These are phyloP conservation scores for Tetracentron sinense DNA, from an alignment of 164 flowering plant genomes.

Conservation along the genomic window DNA sequence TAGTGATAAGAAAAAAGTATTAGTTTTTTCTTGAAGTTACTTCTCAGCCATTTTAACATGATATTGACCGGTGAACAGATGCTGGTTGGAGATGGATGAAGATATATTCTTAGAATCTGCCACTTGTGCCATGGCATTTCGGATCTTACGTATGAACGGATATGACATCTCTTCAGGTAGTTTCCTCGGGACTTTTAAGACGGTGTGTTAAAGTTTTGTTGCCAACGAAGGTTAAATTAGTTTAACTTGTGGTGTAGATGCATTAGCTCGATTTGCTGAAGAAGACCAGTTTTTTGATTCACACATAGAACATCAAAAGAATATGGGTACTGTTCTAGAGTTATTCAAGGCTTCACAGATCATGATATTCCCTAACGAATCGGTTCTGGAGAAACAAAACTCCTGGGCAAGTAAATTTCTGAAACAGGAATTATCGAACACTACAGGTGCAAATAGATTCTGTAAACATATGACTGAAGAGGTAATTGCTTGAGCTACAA, in stretches of 20 bases:
- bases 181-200: neutral
- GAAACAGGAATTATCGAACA: constrained; percentile 20
- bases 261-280: constrained; percentile 30
- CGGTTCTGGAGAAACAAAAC: constrained; percentile 30
- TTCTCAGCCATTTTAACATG: neutral
- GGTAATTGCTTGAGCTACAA: constrained; percentile 29
- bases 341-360: constrained; percentile 63
- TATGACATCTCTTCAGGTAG: constrained; percentile 65
- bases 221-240: neutral
- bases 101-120: constrained; percentile 49
- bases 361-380: constrained; percentile 42
- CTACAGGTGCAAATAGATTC: constrained; percentile 21
- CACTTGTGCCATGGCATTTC: constrained; percentile 75
- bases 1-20: too few species aligned
- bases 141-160: constrained; percentile 59
- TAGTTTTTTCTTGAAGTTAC: neutral
- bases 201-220: neutral
- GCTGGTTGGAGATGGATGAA: constrained; percentile 69
- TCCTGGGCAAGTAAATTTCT: constrained; percentile 33
- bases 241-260: constrained; percentile 36
- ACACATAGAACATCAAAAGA: constrained; percentile 34
- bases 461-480: constrained; percentile 21
- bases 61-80: constrained; percentile 33
- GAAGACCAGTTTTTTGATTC: constrained; percentile 26
- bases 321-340: constrained; percentile 36